Base-by-base conservation (phyloP, 345 rosid species). In the Boechera retrofracta region DNA sequence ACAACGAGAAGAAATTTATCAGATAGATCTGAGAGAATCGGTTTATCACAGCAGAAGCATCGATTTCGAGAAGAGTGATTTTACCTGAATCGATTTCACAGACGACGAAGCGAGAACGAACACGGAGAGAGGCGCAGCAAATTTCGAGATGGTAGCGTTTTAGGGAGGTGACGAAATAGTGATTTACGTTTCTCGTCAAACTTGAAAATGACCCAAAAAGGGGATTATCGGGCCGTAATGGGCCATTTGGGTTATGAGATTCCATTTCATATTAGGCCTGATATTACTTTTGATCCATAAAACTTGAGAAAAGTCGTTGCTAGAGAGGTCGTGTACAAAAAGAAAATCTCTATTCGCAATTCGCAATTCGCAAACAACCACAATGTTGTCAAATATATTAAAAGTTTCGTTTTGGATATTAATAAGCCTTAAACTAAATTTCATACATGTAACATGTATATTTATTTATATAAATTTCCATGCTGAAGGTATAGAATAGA, bases 81-180 rank as follows among this genome's bases (percentile, higher is more conserved):
- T 64, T 18, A 77, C 81, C 81, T 64, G n/a, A 28, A 77, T 63
- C 44, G 60, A 70, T 54, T 51, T 35, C 36, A 45, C 18, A 70
- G 70, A 69, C 32, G 75, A 60, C 55, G 75, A 61, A 61, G 28
- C 36, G 73, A 67, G 45, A 61, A 61, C 11, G 66, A 33, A 51
- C 47, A 53, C 67, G 18, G 24, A 53, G 66, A 28, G 67, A 16
- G 54, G 61, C 61, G 68, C 47, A 58, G 47, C 35, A 18, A 39
- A 41, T 16, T 53, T 54, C 16, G 55, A 24, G 39, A 21, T 21
- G 10, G 31, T 2, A 15, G 35, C 5, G 13, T 32, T 24, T 62
- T 21, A 7, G 67, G 16, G 56, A 61, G 3, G 35, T 33, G 18
- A 16, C 32, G 42, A 31, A 18, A 55, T 6, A 39, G 54, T 15